Conservation (phyloP, 2,329 filamentous ascomycete species). For the Delphinella strobiligena region DNA sequence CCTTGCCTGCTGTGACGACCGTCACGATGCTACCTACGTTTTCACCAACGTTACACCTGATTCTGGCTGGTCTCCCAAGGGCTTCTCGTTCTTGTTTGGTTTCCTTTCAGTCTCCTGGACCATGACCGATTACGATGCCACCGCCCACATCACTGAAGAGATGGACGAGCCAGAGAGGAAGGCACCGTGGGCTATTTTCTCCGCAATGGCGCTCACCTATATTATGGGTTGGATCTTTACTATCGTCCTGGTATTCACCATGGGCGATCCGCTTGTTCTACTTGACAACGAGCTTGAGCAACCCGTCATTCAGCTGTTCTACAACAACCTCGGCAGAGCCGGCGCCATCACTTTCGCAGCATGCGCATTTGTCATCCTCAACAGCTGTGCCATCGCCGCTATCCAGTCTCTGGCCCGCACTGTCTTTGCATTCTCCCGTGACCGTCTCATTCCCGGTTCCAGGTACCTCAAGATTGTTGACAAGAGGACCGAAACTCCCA, state of each 20-base stretch:
- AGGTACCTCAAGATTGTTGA: conserved; percentile 39
- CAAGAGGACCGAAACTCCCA: conserved; percentile 37
- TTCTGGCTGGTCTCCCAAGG: conserved; percentile 42
- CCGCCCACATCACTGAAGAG: conserved; percentile 36
- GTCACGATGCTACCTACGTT: conserved; percentile 40
- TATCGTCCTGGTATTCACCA: conserved; percentile 46
- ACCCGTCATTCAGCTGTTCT: conserved; percentile 47
- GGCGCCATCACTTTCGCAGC: conserved; percentile 44
- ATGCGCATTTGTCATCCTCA: conserved; percentile 45
- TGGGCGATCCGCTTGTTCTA: conserved; percentile 39
- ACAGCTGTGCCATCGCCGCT: conserved; percentile 50
- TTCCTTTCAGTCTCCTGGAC: conserved; percentile 49
- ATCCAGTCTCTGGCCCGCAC: conserved; percentile 43
- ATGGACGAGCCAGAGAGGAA: conserved; percentile 39
- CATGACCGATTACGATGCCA: conserved; percentile 45
- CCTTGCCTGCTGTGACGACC: conserved; percentile 38
- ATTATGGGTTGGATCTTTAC: conserved; percentile 45
- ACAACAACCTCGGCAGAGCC: conserved; percentile 42
- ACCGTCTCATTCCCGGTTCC: conserved; percentile 37
- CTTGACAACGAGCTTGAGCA: conserved; percentile 36
- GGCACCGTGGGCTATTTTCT: conserved; percentile 44
- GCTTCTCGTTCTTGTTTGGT: conserved; percentile 49
- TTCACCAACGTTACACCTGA: conserved; percentile 41
- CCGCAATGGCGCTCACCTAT: conserved; percentile 45
- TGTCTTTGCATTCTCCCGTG: conserved; percentile 44